Evolutionary conservation across 23 red algal species (phyloP).

Genomic region (Cyanidioschyzon merolae): DNA sequence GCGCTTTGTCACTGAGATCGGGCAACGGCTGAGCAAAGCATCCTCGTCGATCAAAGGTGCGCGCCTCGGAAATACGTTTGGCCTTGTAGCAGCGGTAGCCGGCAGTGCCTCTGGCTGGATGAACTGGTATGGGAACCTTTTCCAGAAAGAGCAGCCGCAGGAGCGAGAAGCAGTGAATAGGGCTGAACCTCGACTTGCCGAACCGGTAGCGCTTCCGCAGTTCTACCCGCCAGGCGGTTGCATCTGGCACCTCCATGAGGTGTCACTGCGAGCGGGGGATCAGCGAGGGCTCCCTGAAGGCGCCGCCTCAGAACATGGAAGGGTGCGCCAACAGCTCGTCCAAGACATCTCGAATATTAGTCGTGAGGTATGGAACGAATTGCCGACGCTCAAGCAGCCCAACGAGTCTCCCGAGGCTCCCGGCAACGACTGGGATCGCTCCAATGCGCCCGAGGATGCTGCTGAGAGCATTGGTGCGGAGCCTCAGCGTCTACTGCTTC

Average conservation of each 20-base stretch:
- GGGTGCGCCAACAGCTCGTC: not conserved
- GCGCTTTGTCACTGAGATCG: not conserved
- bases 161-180: not conserved
- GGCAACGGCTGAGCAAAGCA: not conserved
- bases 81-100: not conserved
- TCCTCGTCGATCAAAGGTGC: not conserved
- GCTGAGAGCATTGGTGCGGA: not conserved
- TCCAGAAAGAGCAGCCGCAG: not conserved
- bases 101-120: slow-evolving; percentile 12
- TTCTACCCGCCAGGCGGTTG: not conserved
- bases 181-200: not conserved
- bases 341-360: not conserved
- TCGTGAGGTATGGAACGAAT: not conserved
- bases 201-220: not conserved
- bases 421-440: not conserved
- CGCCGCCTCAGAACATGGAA: not conserved
- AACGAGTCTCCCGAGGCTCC: not conserved
- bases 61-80: not conserved
- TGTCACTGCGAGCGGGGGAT: not conserved
- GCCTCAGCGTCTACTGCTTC: not conserved
- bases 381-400: not conserved
- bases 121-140: not conserved
- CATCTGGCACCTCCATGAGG: not conserved
- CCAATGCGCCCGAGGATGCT: not conserved
- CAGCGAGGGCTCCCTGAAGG: not conserved